Percentiles rank a stretch among this genome's conserved stretches.
Evolutionary conservation across 2,329 filamentous ascomycete genomes (phyloP).

Genomic region (Calycina herbarum): DNA sequence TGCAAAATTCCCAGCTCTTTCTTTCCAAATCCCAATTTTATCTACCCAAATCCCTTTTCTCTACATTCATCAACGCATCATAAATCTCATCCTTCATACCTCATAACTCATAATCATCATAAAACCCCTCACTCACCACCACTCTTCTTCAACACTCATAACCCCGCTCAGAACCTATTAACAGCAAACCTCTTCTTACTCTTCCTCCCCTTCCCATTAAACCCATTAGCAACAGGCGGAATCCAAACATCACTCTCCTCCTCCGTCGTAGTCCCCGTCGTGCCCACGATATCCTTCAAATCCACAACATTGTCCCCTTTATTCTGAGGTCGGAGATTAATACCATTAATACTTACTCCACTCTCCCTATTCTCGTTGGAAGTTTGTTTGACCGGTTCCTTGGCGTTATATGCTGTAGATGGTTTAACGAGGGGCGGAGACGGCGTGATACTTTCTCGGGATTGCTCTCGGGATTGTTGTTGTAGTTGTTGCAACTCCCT

Average conservation of each 20-base stretch:
- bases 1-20: too few species aligned
- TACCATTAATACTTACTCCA: not conserved
- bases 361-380: not conserved
- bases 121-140: too few species aligned
- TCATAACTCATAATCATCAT: too few species aligned
- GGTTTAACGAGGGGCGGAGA: not conserved
- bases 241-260: conserved; percentile 13
- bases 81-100: too few species aligned
- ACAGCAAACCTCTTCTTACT: conserved; percentile 17
- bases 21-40: too few species aligned
- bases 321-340: not conserved
- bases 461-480: too few species aligned
- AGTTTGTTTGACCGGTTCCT: not conserved
- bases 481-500: too few species aligned
- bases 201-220: conserved; percentile 7
- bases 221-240: conserved; percentile 9
- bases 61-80: too few species aligned
- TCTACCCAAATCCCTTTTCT: too few species aligned
- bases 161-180: conserved; percentile 7
- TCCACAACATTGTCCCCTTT: not conserved
- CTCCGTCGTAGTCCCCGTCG: conserved; percentile 5
- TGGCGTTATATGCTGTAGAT: not conserved
- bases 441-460: not conserved
- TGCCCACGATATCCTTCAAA: not conserved
- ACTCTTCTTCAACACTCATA: too few species aligned